A percentile compares a stretch with the other conserved stretches of the same genome.
These are phyloP conservation scores for Neurospora tetraspora DNA, from an alignment of 495 filamentous ascomycete species.

Conservation along the genomic window DNA sequence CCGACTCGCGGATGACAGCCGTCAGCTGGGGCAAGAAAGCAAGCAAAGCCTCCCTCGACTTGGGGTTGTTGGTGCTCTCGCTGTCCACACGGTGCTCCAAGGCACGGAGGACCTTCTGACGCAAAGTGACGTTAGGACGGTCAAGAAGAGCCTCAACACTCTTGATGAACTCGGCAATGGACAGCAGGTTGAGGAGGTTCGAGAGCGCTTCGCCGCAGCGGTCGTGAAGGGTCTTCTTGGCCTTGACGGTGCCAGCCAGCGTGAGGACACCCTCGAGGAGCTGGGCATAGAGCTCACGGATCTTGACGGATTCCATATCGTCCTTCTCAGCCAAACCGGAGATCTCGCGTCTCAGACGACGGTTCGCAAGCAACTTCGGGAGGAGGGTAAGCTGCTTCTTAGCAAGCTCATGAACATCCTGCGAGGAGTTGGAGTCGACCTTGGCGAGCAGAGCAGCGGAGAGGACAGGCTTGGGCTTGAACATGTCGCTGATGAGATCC, in stretches of 20 bases:
- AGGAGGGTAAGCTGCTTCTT: conserved; percentile 53
- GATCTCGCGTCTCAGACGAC: conserved; percentile 38
- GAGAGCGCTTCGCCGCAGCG: conserved; percentile 60
- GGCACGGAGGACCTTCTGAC: conserved; percentile 68
- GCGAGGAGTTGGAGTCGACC: conserved; percentile 46
- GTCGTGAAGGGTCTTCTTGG: conserved; percentile 49
- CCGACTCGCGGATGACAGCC: conserved; percentile 58
- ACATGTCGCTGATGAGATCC: conserved; percentile 57
- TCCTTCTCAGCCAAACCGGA: conserved; percentile 39
- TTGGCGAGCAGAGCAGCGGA: conserved; percentile 59
- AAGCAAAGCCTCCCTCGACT: conserved; percentile 58
- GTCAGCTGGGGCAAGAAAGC: conserved; percentile 70
- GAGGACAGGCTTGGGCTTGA: conserved; percentile 57
- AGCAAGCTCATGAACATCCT: conserved; percentile 48
- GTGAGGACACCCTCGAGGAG: conserved; percentile 58
- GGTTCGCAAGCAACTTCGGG: conserved; percentile 40
- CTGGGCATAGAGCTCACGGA: conserved; percentile 57
- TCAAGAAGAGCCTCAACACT: conserved; percentile 70
- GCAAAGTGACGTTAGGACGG: conserved; percentile 58
- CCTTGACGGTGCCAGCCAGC: conserved; percentile 50
- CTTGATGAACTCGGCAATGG: conserved; percentile 74
- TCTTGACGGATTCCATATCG: conserved; percentile 48
- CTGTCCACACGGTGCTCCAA: conserved; percentile 64
- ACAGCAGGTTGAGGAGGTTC: conserved; percentile 65
- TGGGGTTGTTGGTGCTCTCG: conserved; percentile 52